Conservation (phyloP, 2,329 filamentous ascomycete species). For the Fusarium cicatricum region DNA sequence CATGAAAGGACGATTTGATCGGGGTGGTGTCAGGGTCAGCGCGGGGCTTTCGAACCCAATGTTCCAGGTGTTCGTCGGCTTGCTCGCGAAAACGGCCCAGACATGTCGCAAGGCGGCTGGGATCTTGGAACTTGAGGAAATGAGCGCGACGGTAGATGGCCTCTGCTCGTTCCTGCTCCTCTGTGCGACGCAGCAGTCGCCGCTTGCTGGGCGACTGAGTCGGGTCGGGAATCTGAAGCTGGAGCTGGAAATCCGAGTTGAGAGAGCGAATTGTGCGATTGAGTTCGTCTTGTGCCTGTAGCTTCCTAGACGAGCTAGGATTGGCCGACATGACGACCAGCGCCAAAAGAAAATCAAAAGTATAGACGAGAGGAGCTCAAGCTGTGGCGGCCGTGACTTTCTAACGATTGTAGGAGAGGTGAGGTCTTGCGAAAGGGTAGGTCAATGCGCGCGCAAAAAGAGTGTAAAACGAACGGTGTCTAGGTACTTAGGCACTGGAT, state of each 20-base stretch:
- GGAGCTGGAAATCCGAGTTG: constrained; percentile 40
- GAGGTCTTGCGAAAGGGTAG: neutral
- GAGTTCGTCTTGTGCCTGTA: constrained; percentile 32
- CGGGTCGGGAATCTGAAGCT: constrained; percentile 35
- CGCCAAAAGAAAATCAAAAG: constrained; percentile 8
- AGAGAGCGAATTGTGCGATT: constrained; percentile 38
- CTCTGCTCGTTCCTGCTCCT: constrained; percentile 35
- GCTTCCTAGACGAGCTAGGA: neutral
- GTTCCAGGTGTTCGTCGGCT: constrained; percentile 25
- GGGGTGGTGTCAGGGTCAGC: constrained; percentile 33
- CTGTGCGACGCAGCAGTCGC: constrained; percentile 26
- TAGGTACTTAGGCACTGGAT: neutral
- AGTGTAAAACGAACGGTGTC: constrained; percentile 7
- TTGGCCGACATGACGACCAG: constrained; percentile 28
- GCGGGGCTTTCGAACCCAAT: constrained; percentile 34
- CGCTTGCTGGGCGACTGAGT: constrained; percentile 40
- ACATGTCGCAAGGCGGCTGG: constrained; percentile 26
- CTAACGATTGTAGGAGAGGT: constrained; percentile 3
- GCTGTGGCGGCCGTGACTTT: neutral
- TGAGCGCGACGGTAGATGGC: constrained; percentile 37
- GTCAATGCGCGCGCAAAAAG: neutral
- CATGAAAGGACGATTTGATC: constrained; percentile 11
- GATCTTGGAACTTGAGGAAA: constrained; percentile 32
- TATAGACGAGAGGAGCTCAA: neutral
- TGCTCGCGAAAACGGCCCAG: constrained; percentile 38